Evolutionary conservation across 352 stramenopile species (phyloP), one percentile per base, ranked within the genome.

Genomic region (Aphanomyces astaci): DNA sequence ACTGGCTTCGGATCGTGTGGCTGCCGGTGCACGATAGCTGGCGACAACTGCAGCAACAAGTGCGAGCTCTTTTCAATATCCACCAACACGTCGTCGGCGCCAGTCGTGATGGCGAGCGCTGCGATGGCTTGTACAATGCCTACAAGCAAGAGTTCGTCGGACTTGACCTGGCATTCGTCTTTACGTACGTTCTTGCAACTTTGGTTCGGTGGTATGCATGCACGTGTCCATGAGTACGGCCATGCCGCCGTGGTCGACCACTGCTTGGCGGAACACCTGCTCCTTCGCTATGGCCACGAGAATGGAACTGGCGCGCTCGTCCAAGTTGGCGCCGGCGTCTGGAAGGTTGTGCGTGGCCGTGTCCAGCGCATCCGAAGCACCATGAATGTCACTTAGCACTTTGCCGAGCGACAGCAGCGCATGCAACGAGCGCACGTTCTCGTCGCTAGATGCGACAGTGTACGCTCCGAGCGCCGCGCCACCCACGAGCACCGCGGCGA

Each of bases 121-220:
- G 62, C 62, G 59, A 68, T 68, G 2, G 62, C 62, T 25, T 60
- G 15, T 2, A 59, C n/a, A 28, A 68, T 68, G 28, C 62, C 62
- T 68, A 66, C 62, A 59, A 45, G n/a, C 7, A 7, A 43, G 36
- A 43, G 36, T 43, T 43, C 7, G 15, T 43, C 36, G 7, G 7
- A 15, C 7, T 43, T 15, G 36, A 43, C 9, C 1, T 45, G 10
- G 30, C 46, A 43, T 1, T 15, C 9, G 4, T 3, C 3, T 4
- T 27, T 51, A 10, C 30, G 15, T 59, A 68, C 62, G 62, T 51
- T 68, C 25, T 30, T 59, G 39, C 17, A 68, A 45, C 7, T 32
- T 48, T 0, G 30, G 22, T 22, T 68, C 62, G 3, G n/a, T 60
- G 11, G 40, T 52, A 45, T 68, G 46, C 17, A 25, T 25, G n/a